These are phyloP conservation scores for Exsudoporus frostii DNA, from an alignment of 768 basidiomycete genomes.

Conservation along the genomic window DNA sequence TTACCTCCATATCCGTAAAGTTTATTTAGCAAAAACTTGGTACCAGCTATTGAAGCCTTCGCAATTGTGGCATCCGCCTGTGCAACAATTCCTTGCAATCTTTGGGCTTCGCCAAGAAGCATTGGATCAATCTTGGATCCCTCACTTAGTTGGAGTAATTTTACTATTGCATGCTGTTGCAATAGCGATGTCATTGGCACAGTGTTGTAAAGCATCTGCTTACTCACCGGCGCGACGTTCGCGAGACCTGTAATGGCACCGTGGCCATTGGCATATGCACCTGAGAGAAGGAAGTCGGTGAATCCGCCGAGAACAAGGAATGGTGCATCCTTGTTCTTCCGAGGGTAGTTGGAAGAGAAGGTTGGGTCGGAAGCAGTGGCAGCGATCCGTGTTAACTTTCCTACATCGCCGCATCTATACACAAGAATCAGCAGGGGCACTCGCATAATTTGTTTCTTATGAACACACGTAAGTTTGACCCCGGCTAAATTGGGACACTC, in stretches of 20 bases:
- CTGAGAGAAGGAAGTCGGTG: constrained; percentile 77
- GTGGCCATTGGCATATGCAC: constrained; percentile 68
- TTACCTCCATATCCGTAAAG: constrained; percentile 77
- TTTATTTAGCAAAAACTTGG: constrained; percentile 75
- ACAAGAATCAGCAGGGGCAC: constrained; percentile 5
- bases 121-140: constrained; percentile 52
- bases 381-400: constrained; percentile 84
- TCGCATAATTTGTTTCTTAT: background rate
- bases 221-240: constrained; percentile 72
- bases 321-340: constrained; percentile 59
- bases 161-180: constrained; percentile 52
- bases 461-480: constrained; percentile 81
- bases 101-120: constrained; percentile 64
- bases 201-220: background rate
- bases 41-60: constrained; percentile 73
- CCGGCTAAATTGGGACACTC: constrained; percentile 79
- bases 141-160: constrained; percentile 61
- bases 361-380: constrained; percentile 55
- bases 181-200: background rate
- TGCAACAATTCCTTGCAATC: constrained; percentile 76
- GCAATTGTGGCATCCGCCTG: constrained; percentile 79
- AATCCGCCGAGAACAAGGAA: constrained; percentile 89
- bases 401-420: constrained; percentile 82
- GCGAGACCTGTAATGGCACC: constrained; percentile 91
- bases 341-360: constrained; percentile 60